These are phyloP conservation scores for Syzygium grande DNA, from an alignment of 345 rosid species.

Conservation along the genomic window DNA sequence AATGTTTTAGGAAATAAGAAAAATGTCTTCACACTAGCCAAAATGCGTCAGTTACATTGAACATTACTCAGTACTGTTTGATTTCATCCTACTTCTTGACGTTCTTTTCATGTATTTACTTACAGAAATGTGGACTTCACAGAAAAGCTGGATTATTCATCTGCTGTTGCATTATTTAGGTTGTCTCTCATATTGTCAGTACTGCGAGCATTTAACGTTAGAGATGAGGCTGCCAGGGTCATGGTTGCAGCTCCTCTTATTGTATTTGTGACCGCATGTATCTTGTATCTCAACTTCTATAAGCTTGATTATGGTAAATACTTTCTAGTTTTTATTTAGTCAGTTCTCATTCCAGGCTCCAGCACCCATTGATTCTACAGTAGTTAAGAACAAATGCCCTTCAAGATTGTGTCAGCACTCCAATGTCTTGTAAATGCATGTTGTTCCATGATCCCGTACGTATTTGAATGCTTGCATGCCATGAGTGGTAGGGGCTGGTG, in stretches of 20 bases:
- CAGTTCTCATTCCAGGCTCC: background rate
- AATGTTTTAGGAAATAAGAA: background rate
- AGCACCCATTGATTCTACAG: background rate
- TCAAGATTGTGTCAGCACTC: background rate
- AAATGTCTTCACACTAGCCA: too few relatives aligned
- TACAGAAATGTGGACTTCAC: slow-evolving; percentile 70
- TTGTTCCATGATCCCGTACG: background rate
- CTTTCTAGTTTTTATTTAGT: background rate
- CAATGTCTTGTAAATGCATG: too few relatives aligned
- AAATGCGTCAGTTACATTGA: too few relatives aligned
- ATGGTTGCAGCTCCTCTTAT: slow-evolving; percentile 75
- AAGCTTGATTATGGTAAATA: slow-evolving; percentile 60
- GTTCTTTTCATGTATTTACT: background rate
- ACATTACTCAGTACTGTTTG: background rate
- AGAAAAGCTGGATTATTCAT: slow-evolving; percentile 73
- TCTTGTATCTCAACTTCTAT: slow-evolving; percentile 66
- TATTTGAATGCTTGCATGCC: background rate
- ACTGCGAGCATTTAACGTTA: slow-evolving; percentile 52
- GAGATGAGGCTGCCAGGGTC: slow-evolving; percentile 70
- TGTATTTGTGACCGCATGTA: slow-evolving; percentile 69
- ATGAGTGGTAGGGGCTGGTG: slow-evolving; percentile 74
- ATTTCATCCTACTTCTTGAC: background rate
- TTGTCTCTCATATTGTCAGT: slow-evolving; percentile 54
- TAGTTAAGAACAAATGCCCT: background rate
- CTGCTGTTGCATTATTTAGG: slow-evolving; percentile 59